phyloP scores from a whole-genome alignment of 768 basidiomycete genomes.

The Tremella yokohamensis region DNA sequence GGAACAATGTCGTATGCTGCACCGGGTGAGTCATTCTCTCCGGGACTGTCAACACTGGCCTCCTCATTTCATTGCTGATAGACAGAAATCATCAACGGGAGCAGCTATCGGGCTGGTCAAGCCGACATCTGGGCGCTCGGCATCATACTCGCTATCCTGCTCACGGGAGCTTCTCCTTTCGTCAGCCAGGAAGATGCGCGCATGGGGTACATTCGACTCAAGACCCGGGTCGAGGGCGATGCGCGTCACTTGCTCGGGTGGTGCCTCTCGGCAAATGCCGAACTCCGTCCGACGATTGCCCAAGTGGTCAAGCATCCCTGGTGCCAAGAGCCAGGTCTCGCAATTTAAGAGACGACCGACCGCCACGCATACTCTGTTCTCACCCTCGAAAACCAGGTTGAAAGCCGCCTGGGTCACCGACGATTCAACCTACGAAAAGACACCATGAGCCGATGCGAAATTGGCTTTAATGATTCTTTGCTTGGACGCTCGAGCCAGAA shows the following conservation, averaged over 20 bases:
- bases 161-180: conserved; percentile 54
- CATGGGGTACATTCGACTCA: conserved; percentile 32
- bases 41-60: too few species aligned
- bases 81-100: conserved; percentile 51
- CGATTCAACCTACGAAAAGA: too few species aligned
- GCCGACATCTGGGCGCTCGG: conserved; percentile 55
- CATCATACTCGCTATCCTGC: conserved; percentile 53
- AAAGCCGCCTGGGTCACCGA: too few species aligned
- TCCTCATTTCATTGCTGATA: neutral
- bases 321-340: conserved; percentile 7
- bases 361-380: too few species aligned
- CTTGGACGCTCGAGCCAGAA: too few species aligned
- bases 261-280: conserved; percentile 42
- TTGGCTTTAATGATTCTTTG: too few species aligned
- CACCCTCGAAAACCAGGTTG: too few species aligned
- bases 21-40: conserved; percentile 20
- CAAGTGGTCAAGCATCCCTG: conserved; percentile 39
- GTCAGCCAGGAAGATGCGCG: conserved; percentile 26
- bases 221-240: conserved; percentile 26
- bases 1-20: conserved; percentile 50
- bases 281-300: conserved; percentile 34
- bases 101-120: conserved; percentile 51
- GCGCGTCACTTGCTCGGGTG: conserved; percentile 39
- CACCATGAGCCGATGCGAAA: too few species aligned
- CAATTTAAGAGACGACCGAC: too few species aligned